A percentile compares a stretch with the other conserved stretches of the same genome.
Conservation (phyloP, 768 basidiomycete genomes). For the Antrodiella citrinella region DNA sequence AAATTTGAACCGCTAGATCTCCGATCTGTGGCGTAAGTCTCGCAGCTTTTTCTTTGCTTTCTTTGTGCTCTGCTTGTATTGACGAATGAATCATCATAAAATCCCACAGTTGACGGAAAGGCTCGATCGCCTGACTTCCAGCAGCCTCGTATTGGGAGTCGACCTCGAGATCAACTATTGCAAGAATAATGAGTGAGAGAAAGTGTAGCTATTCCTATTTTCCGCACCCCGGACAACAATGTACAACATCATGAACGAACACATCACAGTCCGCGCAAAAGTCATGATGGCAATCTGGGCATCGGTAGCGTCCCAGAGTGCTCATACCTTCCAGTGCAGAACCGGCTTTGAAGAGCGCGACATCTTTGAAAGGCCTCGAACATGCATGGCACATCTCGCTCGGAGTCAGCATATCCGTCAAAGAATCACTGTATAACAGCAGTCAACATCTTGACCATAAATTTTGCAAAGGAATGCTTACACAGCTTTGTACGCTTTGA, state of each 20-base stretch:
- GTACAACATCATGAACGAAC: constrained; percentile 91
- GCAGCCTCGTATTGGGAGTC: too few species aligned
- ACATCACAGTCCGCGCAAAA: constrained; percentile 97
- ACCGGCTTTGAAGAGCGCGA: constrained; percentile 25
- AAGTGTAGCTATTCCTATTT: constrained; percentile 31
- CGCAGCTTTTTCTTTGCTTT: too few species aligned
- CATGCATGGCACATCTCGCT: constrained; percentile 67
- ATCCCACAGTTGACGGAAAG: too few species aligned
- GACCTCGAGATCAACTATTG: too few species aligned
- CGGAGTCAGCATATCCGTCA: constrained; percentile 30
- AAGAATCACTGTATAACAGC: constrained; percentile 13
- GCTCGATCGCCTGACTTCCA: too few species aligned
- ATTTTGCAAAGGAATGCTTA: too few species aligned
- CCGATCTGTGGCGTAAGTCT: too few species aligned
- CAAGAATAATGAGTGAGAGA: too few species aligned
- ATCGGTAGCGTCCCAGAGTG: constrained; percentile 80
- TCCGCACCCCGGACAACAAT: constrained; percentile 88
- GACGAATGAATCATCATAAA: too few species aligned
- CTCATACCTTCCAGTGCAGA: constrained; percentile 61
- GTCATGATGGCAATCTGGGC: constrained; percentile 76
- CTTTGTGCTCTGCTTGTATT: too few species aligned
- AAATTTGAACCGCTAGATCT: too few species aligned
- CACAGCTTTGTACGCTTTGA: constrained; percentile 78
- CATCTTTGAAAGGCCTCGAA: constrained; percentile 55
- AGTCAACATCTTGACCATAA: constrained; percentile 3